Evolutionary conservation across 2,329 filamentous ascomycete genomes (phyloP).

Genomic region (Huntiella omanensis): DNA sequence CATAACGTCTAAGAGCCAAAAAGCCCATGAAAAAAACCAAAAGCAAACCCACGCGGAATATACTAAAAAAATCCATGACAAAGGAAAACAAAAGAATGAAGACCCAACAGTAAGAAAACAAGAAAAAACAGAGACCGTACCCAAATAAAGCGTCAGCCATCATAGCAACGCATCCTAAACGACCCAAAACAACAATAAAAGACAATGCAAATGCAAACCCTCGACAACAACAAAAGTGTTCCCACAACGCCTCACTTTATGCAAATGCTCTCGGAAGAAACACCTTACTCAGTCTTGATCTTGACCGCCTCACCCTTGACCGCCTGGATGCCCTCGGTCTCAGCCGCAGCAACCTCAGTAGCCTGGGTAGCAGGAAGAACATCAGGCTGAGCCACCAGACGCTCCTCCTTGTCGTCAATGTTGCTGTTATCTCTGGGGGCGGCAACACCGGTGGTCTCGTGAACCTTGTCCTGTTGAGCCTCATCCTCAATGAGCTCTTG

Average conservation of each 20-base stretch:
- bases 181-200: background rate
- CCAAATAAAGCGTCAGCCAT: background rate
- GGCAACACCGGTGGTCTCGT: slow-evolving; percentile 53
- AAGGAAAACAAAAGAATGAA: background rate
- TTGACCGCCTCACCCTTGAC: slow-evolving; percentile 14
- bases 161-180: background rate
- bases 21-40: slow-evolving; percentile 5
- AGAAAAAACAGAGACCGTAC: background rate
- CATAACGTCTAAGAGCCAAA: slow-evolving; percentile 11
- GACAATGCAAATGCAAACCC: background rate
- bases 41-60: background rate
- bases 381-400: slow-evolving; percentile 32
- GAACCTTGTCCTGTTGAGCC: slow-evolving; percentile 74
- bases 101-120: background rate
- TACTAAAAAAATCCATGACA: background rate
- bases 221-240: background rate
- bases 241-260: too few relatives aligned
- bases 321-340: slow-evolving; percentile 8
- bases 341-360: slow-evolving; percentile 12
- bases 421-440: slow-evolving; percentile 73
- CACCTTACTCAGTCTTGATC: slow-evolving; percentile 15
- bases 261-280: background rate
- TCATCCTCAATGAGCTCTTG: slow-evolving; percentile 96
- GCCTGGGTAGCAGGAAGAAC: slow-evolving; percentile 35
- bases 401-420: slow-evolving; percentile 86